Evolutionary conservation across 495 filamentous ascomycete species (phyloP).

Genomic region (Daldinia caldariorum): DNA sequence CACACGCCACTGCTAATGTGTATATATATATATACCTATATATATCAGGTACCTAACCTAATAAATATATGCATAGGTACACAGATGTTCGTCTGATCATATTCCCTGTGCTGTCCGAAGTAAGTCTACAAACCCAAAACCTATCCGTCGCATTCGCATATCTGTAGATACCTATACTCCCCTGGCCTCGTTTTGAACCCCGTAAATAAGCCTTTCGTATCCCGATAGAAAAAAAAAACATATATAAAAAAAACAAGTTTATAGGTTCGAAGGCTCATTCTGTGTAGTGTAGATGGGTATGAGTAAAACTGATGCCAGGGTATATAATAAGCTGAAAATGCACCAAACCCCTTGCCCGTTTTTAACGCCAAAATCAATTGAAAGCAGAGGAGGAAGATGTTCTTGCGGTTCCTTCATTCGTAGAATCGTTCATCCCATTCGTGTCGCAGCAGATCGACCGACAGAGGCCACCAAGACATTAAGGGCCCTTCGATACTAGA

Average conservation of each 20-base stretch:
- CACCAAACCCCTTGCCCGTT: conserved; percentile 3
- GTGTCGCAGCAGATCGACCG: conserved; percentile 33
- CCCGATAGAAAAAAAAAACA: conserved; percentile 5
- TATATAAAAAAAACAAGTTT: conserved; percentile 1
- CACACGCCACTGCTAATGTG: neutral
- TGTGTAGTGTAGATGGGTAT: neutral
- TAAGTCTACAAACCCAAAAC: neutral
- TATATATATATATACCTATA: conserved; percentile 3
- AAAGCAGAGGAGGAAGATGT: neutral
- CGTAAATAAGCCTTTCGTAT: conserved; percentile 14
- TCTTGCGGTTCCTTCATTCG: conserved; percentile 29
- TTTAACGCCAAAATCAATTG: conserved; percentile 20
- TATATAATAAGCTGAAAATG: conserved; percentile 26
- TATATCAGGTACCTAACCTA: too few species aligned
- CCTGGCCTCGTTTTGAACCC: conserved; percentile 26
- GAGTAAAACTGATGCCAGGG: conserved; percentile 24
- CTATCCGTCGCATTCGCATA: neutral
- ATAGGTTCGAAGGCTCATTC: conserved; percentile 11
- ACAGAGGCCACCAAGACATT: conserved; percentile 48
- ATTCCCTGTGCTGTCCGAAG: neutral
- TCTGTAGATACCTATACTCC: neutral
- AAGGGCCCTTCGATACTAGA: conserved; percentile 33
- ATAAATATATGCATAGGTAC: too few species aligned
- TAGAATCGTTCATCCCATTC: conserved; percentile 48
- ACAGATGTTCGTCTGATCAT: neutral